Evolutionary conservation across 495 filamentous ascomycete species (phyloP).

Genomic region (Aspergillus affinis): DNA sequence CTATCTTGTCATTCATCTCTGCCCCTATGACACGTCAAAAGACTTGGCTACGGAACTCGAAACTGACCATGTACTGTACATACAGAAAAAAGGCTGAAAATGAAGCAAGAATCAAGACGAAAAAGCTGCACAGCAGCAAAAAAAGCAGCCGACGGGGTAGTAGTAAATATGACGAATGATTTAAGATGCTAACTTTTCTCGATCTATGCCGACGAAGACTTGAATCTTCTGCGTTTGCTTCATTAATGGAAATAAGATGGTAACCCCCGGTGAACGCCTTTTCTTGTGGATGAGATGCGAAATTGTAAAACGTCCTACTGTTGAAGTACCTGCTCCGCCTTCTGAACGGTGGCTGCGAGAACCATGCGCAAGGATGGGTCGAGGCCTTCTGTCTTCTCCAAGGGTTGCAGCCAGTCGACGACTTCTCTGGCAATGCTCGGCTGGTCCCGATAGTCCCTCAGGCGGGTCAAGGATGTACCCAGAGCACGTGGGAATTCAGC

Average conservation of each 20-base stretch:
- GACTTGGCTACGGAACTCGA: not conserved
- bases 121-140: slow-evolving; percentile 79
- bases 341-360: slow-evolving; percentile 54
- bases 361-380: slow-evolving; percentile 68
- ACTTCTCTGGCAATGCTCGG: slow-evolving; percentile 53
- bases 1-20: slow-evolving; percentile 15
- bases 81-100: slow-evolving; percentile 70
- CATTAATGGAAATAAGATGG: slow-evolving; percentile 2
- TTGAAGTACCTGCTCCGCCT: slow-evolving; percentile 34
- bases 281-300: slow-evolving; percentile 2
- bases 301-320: slow-evolving; percentile 3
- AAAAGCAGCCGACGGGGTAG: slow-evolving; percentile 66
- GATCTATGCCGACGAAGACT: slow-evolving; percentile 19
- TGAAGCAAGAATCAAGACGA: slow-evolving; percentile 65
- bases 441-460: slow-evolving; percentile 46
- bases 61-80: slow-evolving; percentile 32
- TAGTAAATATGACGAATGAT: slow-evolving; percentile 44
- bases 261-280: slow-evolving; percentile 18
- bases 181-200: slow-evolving; percentile 23
- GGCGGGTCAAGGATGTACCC: slow-evolving; percentile 57
- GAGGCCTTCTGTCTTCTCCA: slow-evolving; percentile 56
- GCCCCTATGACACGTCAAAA: not conserved
- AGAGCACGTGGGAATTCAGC: slow-evolving; percentile 73
- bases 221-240: slow-evolving; percentile 6
- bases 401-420: slow-evolving; percentile 55